phyloP scores from a whole-genome alignment of 768 basidiomycete species.

The Trametes maxima region DNA sequence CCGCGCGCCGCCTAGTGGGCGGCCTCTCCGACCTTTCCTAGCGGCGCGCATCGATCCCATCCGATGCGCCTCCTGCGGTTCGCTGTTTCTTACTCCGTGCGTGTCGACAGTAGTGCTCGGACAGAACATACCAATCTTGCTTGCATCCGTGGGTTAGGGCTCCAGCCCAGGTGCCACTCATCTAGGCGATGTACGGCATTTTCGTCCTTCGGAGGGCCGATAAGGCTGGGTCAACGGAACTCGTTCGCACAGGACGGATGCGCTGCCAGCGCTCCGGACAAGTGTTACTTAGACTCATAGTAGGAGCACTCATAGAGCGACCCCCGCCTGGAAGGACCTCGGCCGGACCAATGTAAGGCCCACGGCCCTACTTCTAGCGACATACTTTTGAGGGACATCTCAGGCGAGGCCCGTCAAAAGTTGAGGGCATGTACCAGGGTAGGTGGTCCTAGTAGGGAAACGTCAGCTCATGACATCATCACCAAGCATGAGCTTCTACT shows the following conservation, averaged over 20 bases:
- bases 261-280: constrained; percentile 1
- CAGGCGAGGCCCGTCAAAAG: not conserved
- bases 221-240: constrained; percentile 10
- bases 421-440: constrained; percentile 1
- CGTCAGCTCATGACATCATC: constrained; percentile 10
- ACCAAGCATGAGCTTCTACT: not conserved
- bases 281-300: not conserved
- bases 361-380: not conserved
- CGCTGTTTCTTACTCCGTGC: constrained; percentile 10
- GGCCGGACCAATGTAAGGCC: constrained; percentile 2
- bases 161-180: constrained; percentile 4
- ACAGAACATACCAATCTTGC: constrained; percentile 16
- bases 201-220: constrained; percentile 6
- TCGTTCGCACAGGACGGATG: not conserved
- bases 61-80: constrained; percentile 16
- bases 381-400: not conserved
- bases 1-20: constrained; percentile 2
- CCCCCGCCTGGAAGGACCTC: not conserved
- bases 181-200: constrained; percentile 10
- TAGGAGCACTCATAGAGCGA: not conserved
- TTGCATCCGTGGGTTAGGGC: constrained; percentile 15
- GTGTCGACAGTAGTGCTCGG: not conserved
- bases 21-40: not conserved
- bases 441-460: constrained; percentile 7
- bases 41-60: constrained; percentile 17